A percentile compares a stretch with the other conserved stretches of the same genome.
Conservation (phyloP, 2,329 filamentous ascomycete species). For the Colletotrichum sublineola region DNA sequence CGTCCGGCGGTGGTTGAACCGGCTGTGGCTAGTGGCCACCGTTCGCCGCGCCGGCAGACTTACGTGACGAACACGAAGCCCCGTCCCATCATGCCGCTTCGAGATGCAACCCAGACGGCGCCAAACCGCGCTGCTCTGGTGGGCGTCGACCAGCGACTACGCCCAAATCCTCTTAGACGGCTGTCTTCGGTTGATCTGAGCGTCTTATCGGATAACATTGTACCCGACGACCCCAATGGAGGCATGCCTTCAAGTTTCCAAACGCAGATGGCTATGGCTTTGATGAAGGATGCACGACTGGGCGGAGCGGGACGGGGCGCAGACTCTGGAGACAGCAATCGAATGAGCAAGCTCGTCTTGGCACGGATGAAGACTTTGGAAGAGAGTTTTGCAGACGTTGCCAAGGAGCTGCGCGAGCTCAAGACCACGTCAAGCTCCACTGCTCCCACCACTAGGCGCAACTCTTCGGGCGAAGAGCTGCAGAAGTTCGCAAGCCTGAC, state of each 20-base stretch:
- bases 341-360: slow-evolving; percentile 84
- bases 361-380: slow-evolving; percentile 94
- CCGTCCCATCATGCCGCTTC: slow-evolving; percentile 67
- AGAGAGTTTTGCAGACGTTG: slow-evolving; percentile 89
- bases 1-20: slow-evolving; percentile 51
- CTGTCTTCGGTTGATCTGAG: slow-evolving; percentile 79
- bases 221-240: slow-evolving; percentile 71
- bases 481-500: slow-evolving; percentile 44
- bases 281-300: slow-evolving; percentile 69
- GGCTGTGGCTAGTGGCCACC: slow-evolving; percentile 53
- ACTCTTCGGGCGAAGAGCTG: slow-evolving; percentile 63
- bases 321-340: slow-evolving; percentile 66
- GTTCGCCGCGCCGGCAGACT: slow-evolving; percentile 62
- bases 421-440: slow-evolving; percentile 61
- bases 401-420: slow-evolving; percentile 80
- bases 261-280: slow-evolving; percentile 82
- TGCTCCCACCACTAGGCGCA: slow-evolving; percentile 63
- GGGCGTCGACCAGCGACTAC: slow-evolving; percentile 61
- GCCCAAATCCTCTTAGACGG: slow-evolving; percentile 56
- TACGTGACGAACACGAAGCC: slow-evolving; percentile 64
- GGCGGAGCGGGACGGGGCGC: slow-evolving; percentile 56
- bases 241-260: slow-evolving; percentile 82
- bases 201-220: slow-evolving; percentile 79
- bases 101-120: slow-evolving; percentile 66
- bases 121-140: slow-evolving; percentile 69